phyloP scores from a whole-genome alignment of 345 rosid species.

The Citrus cavaleriei region DNA sequence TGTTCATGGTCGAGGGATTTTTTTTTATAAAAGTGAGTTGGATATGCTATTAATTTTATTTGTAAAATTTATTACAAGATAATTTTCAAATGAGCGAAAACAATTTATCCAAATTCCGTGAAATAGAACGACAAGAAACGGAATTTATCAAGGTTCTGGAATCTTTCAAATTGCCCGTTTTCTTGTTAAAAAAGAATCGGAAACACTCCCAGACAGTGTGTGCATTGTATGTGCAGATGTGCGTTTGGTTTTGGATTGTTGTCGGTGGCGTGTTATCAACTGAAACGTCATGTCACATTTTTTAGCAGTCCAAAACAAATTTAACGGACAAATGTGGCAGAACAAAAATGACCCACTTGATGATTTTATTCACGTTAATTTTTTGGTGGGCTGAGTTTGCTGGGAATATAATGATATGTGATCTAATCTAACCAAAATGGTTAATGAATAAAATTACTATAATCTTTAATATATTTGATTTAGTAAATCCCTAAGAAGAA shows the following conservation, averaged over 20 bases:
- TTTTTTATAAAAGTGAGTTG: no score
- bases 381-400: not conserved
- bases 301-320: not conserved
- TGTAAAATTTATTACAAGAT: no score
- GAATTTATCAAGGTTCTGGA: not conserved
- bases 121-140: not conserved
- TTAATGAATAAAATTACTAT: not conserved
- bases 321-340: not conserved
- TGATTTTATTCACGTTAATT: not conserved
- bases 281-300: not conserved
- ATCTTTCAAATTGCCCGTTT: not conserved
- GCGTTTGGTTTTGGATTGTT: not conserved
- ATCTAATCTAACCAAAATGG: not conserved
- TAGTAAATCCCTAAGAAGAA: not conserved
- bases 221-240: not conserved
- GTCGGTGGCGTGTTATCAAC: conserved; percentile 1
- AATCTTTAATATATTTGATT: not conserved
- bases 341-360: not conserved
- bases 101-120: not conserved
- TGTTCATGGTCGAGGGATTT: not conserved
- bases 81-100: no score
- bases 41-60: not conserved
- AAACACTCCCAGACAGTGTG: not conserved
- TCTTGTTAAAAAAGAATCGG: not conserved
- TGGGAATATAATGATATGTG: not conserved